phyloP scores from a whole-genome alignment of 73 alveolate species.

The Paramecium tetraurelia region DNA sequence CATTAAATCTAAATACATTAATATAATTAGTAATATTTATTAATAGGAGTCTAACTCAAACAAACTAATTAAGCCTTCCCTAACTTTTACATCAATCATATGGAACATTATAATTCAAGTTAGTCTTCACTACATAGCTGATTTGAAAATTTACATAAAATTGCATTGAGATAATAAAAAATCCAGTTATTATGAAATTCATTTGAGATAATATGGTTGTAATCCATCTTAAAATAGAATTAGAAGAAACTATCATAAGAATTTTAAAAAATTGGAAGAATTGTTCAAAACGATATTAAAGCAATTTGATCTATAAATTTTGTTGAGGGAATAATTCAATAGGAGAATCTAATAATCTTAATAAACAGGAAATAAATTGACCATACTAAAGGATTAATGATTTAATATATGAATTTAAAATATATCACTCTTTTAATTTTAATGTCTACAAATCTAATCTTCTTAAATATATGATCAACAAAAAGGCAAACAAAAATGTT shows the following conservation, averaged over 20 bases:
- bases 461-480: neutral
- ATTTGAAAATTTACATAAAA: too few species aligned
- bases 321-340: neutral
- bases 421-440: constrained; percentile 50
- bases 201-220: too few species aligned
- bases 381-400: neutral
- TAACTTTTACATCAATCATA: too few species aligned
- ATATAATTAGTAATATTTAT: neutral
- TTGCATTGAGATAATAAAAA: too few species aligned
- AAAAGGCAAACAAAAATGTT: constrained; percentile 38
- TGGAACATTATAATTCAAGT: too few species aligned
- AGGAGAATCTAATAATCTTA: too few species aligned
- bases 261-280: too few species aligned
- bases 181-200: too few species aligned
- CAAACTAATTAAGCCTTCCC: neutral
- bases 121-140: too few species aligned
- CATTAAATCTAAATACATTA: neutral
- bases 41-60: neutral
- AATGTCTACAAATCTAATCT: constrained; percentile 57
- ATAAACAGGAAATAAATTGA: neutral
- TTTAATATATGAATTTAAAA: neutral
- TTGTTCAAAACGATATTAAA: too few species aligned
- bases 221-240: too few species aligned
- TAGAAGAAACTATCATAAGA: too few species aligned
- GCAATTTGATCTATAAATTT: neutral